Percentiles rank a stretch among this genome's conserved stretches.
These are phyloP conservation scores for Magnusiomyces paraingens DNA, from an alignment of 1,139 yeast genomes.

Conservation along the genomic window DNA sequence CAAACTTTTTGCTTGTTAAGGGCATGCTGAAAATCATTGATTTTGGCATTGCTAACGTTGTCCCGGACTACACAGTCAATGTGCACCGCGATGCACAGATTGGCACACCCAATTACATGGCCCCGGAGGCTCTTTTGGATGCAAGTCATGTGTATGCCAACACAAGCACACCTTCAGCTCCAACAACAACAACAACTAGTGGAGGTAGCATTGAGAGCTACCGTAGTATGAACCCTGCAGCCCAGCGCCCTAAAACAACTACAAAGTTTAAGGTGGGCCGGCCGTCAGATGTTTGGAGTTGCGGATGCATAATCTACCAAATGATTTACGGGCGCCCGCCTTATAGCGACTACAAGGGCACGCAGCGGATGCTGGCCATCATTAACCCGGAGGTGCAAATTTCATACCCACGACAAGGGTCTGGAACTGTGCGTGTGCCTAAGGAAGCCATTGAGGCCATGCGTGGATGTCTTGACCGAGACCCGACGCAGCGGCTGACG, in stretches of 20 bases:
- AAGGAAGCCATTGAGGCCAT: slow-evolving; percentile 64
- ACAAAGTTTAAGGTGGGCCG: slow-evolving; percentile 69
- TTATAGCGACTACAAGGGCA: slow-evolving; percentile 72
- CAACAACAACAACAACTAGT: slow-evolving; percentile 20
- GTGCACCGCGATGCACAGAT: slow-evolving; percentile 85
- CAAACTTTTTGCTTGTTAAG: slow-evolving; percentile 81
- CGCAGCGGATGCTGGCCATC: slow-evolving; percentile 75
- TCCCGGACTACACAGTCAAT: slow-evolving; percentile 87
- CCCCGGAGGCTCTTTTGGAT: slow-evolving; percentile 87
- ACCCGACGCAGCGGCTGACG: slow-evolving; percentile 64
- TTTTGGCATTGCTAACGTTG: slow-evolving; percentile 93
- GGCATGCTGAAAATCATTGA: slow-evolving; percentile 86
- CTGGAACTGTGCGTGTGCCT: slow-evolving; percentile 63
- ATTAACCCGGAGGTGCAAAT: slow-evolving; percentile 81
- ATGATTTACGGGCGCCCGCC: slow-evolving; percentile 95
- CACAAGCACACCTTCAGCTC: slow-evolving; percentile 1
- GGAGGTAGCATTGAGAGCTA: slow-evolving; percentile 12
- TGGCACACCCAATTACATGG: slow-evolving; percentile 97
- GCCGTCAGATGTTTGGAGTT: slow-evolving; percentile 97
- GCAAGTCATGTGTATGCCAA: slow-evolving; percentile 35
- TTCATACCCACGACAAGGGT: slow-evolving; percentile 56
- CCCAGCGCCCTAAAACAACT: slow-evolving; percentile 26
- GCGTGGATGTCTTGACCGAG: slow-evolving; percentile 63
- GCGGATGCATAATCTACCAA: slow-evolving; percentile 93
- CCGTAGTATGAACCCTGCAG: slow-evolving; percentile 11